Base-by-base conservation (phyloP, 805 yeast genomes). In the Candida tibetensis region DNA sequence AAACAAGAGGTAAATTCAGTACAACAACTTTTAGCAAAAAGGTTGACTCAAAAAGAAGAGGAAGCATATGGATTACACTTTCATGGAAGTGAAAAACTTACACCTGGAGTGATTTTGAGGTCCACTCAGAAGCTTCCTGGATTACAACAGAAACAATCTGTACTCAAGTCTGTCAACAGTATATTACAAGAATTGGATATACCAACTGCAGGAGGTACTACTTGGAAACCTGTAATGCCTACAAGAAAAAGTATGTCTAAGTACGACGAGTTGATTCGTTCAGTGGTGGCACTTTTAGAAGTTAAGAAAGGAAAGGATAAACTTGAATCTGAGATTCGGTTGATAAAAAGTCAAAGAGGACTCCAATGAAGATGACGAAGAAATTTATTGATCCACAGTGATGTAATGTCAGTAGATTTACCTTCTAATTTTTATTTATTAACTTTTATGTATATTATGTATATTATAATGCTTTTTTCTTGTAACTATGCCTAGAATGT, bases 291-390 rank as follows among this genome's bases (percentile, higher is more conserved):
- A 2, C 66, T 91, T 45, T 68, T 90, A 39, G 98, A 93, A 39
- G 70, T 90, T 12, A 91, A 91, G 64, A 83, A 79, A 57, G 95
- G 87, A 40, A 78, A 79, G 15, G 99, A 93, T 58, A 89, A 88
- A 62, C 66, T 90, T 10, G 90, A 86, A 45, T 81, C 95, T 2
- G 98, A 91, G 49, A 72, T 69, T 18, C 54, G 54, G 43, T 60
- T 69, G 39, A 66, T 69, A 28, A 67, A 66, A 45, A 64, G 69
- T 40, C 74, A 69, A 48, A 57, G 66, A 28, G 68, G 65, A 4
- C 48, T 60, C n/a, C 44, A 45, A 31, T 52, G 30, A 29, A 28
- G 10, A 10, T 21, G 25, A n/a, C n/a, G n/a, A n/a, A 55, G 30
- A 52, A 42, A 30, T 32, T 32, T 17, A 23, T 30, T 19, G 12